Evolutionary conservation across 2,329 filamentous ascomycete species (phyloP), one percentile per base, ranked within the genome.

Genomic region (Coniochaeta sp.): DNA sequence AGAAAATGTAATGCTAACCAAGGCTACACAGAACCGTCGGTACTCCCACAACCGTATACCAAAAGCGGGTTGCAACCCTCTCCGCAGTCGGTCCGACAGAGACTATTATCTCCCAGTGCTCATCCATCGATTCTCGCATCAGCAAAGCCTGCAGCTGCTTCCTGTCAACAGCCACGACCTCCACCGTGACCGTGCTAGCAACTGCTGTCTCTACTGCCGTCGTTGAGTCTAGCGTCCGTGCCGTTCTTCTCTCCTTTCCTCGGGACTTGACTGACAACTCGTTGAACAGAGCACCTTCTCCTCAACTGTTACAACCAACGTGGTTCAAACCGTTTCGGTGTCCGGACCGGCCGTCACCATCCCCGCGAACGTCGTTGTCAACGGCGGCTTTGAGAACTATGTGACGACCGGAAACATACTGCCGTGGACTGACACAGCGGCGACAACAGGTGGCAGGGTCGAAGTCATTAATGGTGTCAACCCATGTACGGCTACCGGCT

Each of bases 31-130:
- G 56, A 16, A 62, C 38, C 40, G 38, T 26, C 43, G 22, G 19
- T 52, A 34, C 9, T 44, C 65, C 74, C 86, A 71, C 91, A 89
- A 67, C 89, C 81, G 54, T 87, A 2, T 65, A 54, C 56, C 50
- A 61, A 19, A 63, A 62, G 59, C 60, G 62, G 6, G 59, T 54
- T 78, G 16, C 28, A 31, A 60, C 60, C 43, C 17, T 59, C 22
- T 60, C 56, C 44, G 58, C 12, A 19, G 56, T 58, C 4, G 60
- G 61, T 28, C 61, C 57, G 31, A 28, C 52, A 14, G 61, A 54
- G 17, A 34, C 40, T 14, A 64, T 65, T 34, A 17, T 62, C 57
- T 58, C 60, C 38, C 17, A 55, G 50, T 64, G 63, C 58, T 31
- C 28, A 6, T 56, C 58, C 50, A 59, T 43, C 47, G 59, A 58